These are phyloP conservation scores for Colletotrichum lini DNA, from an alignment of 2,329 filamentous ascomycete genomes.

Conservation along the genomic window DNA sequence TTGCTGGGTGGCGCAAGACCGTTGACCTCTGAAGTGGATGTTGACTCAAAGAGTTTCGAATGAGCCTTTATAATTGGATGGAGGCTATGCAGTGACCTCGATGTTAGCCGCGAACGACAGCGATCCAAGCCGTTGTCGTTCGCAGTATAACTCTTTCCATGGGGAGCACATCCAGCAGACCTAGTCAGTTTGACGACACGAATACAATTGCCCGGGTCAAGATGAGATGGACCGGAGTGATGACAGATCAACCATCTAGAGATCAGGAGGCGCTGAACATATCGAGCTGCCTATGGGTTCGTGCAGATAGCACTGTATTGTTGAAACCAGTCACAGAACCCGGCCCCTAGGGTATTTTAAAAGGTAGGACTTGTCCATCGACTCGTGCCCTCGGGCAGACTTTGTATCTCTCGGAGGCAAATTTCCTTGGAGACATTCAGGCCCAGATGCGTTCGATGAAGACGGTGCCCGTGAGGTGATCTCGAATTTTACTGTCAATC, in stretches of 20 bases:
- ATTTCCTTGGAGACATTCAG: neutral
- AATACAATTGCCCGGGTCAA: neutral
- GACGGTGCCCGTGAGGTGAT: neutral
- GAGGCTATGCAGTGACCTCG: neutral
- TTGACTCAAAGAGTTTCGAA: neutral
- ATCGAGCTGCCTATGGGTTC: neutral
- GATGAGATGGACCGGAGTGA: neutral
- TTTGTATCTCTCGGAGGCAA: neutral
- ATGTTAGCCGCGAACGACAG: neutral
- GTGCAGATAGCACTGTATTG: too few relatives aligned
- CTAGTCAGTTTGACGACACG: too few relatives aligned
- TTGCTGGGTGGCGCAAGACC: slow-evolving; percentile 8
- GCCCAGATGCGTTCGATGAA: neutral
- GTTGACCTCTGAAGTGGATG: slow-evolving; percentile 19
- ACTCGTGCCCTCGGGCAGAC: too few relatives aligned
- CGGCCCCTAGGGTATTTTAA: neutral
- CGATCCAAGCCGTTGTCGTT: neutral
- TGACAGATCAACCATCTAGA: too few relatives aligned
- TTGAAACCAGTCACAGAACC: neutral
- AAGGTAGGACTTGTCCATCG: neutral
- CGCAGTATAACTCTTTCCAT: too few relatives aligned
- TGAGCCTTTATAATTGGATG: neutral
- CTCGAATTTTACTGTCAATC: neutral
- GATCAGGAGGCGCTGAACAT: neutral
- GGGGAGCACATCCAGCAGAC: neutral